Evolutionary conservation across 257 asterid species (phyloP).

Genomic region (Asclepias syriaca): DNA sequence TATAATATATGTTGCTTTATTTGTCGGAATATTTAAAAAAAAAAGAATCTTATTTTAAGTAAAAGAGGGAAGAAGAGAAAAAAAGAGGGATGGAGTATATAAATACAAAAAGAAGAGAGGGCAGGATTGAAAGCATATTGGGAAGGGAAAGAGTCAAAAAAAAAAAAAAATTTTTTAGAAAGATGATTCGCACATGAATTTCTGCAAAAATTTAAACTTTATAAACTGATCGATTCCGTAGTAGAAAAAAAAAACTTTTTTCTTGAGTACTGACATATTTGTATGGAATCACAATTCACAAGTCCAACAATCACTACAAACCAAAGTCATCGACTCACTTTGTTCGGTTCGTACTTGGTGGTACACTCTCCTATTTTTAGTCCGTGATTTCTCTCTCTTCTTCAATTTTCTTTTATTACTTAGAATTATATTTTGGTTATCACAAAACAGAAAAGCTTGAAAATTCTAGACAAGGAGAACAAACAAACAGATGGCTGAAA

Average conservation of each 20-base stretch:
- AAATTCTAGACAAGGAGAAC: no score
- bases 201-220: conserved; percentile 3
- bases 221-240: neutral
- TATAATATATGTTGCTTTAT: no score
- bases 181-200: conserved; percentile 21
- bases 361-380: neutral
- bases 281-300: conserved; percentile 30
- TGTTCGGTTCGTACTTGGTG: conserved; percentile 21
- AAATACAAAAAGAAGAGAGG: no score
- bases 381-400: conserved; percentile 25
- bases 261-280: neutral
- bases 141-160: conserved; percentile 23
- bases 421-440: no score
- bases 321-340: conserved; percentile 22
- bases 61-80: no score
- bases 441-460: no score
- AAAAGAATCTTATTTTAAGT: no score
- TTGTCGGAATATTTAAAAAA: no score
- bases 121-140: neutral
- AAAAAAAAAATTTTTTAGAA: conserved; percentile 12
- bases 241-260: neutral
- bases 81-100: no score
- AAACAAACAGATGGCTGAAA: no score
- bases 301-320: conserved; percentile 26
- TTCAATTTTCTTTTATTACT: no score